Evolutionary conservation across 345 rosid species (phyloP), one percentile per base, ranked within the genome.

Genomic region (Gossypium anomalum): DNA sequence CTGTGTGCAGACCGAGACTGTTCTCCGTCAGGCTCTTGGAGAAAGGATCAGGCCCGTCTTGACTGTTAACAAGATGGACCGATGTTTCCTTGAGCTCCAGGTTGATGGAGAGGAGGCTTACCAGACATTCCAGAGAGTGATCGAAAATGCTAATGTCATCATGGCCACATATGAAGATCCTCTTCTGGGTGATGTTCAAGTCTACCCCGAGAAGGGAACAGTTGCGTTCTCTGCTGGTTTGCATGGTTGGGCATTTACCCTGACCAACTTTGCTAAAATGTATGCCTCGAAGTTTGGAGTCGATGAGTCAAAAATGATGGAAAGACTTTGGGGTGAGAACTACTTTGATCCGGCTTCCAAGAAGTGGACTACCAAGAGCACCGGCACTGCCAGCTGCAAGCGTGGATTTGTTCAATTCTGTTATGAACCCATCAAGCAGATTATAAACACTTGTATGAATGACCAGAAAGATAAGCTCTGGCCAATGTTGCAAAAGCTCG

Each of bases 191-290:
- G 90, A 90, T 75, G 87, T 85, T 49, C 87, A 83, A 78, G 94
- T 90, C 22, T 90, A 90, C 70, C 94, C 94, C 0, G 94, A 90
- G 81, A 90, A 88, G 62, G 94, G 94, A 60, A 90, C 94, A 0
- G 94, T 90, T 70, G 94, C 94, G n/a, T 90, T 90, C 82, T 90
- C 94, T 19, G 92, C 94, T 62, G 94, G 94, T 52, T 79, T 90
- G 76, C 94, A 90, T 49, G 94, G 94, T 2, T 90, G 94, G 94
- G 94, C 94, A 8, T 90, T 90, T 59, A 90, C 94, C 0, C 57
- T 87, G 80, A 81, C 85, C 22, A 87, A 84, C 65, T 87, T 87
- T 75, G 88, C 88, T 3, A 85, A 78, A 82, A 87, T 85, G 88
- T 87, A 87, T 77, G 90, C 90, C 27, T 78, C 90, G 4, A 87